Evolutionary conservation across 2,329 filamentous ascomycete species (phyloP).

Genomic region (Hypoxylon sp.): DNA sequence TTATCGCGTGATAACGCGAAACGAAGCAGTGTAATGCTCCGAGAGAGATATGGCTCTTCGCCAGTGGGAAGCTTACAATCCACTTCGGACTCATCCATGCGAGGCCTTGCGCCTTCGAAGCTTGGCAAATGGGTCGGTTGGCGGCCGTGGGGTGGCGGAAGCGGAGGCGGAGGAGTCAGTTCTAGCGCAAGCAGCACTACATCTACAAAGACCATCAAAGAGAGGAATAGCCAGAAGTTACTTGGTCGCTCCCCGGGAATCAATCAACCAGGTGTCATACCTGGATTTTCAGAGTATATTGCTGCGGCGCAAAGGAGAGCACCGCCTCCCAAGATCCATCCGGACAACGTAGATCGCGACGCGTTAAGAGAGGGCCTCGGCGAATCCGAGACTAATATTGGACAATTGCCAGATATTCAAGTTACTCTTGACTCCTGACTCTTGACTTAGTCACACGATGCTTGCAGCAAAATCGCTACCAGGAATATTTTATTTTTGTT

Average conservation of each 20-base stretch:
- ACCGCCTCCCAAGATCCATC: conserved; percentile 69
- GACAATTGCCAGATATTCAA: not conserved
- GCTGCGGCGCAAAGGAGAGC: conserved; percentile 65
- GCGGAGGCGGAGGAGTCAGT: conserved; percentile 24
- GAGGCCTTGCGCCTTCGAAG: conserved; percentile 47
- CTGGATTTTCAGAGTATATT: conserved; percentile 76
- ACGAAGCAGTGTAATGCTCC: conserved; percentile 69
- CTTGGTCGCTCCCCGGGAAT: conserved; percentile 76
- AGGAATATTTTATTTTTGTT: conserved; percentile 1
- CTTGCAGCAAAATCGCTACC: not conserved
- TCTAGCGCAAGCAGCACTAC: conserved; percentile 54
- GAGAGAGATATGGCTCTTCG: conserved; percentile 62
- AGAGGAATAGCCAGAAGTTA: conserved; percentile 51
- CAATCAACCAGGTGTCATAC: conserved; percentile 82
- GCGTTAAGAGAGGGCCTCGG: conserved; percentile 73
- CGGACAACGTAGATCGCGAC: conserved; percentile 71
- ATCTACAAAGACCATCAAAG: conserved; percentile 54
- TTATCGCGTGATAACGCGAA: conserved; percentile 63
- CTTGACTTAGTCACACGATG: not conserved
- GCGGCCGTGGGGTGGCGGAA: conserved; percentile 54
- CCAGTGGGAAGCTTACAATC: conserved; percentile 55
- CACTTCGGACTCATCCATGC: conserved; percentile 51
- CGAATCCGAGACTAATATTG: conserved; percentile 53
- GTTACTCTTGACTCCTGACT: not conserved
- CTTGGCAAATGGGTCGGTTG: conserved; percentile 65